Conservation (phyloP, 2,329 filamentous ascomycete species). For the Zymoseptoria crescenta region DNA sequence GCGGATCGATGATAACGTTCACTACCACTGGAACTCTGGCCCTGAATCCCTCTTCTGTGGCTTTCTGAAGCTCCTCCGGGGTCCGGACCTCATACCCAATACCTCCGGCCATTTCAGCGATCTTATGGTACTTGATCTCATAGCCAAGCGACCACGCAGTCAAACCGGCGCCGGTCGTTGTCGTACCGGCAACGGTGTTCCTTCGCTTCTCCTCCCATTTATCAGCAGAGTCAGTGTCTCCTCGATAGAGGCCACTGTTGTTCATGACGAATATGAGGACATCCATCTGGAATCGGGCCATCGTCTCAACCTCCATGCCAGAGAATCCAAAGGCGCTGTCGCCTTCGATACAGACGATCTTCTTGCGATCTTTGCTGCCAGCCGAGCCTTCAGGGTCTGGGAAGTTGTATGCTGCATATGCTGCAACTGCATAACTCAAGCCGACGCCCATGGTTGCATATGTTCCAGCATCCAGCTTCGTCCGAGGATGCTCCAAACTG, state of each 20-base stretch:
- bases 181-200: slow-evolving; percentile 31
- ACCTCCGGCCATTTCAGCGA: slow-evolving; percentile 49
- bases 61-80: slow-evolving; percentile 44
- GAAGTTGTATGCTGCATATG: slow-evolving; percentile 48
- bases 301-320: slow-evolving; percentile 49
- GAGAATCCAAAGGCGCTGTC: slow-evolving; percentile 51
- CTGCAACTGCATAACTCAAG: slow-evolving; percentile 50
- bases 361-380: slow-evolving; percentile 35
- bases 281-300: slow-evolving; percentile 48
- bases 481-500: slow-evolving; percentile 46
- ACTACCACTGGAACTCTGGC: slow-evolving; percentile 44
- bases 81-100: slow-evolving; percentile 46
- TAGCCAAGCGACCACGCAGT: slow-evolving; percentile 42
- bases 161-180: slow-evolving; percentile 36
- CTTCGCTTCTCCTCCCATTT: slow-evolving; percentile 40
- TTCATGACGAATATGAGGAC: slow-evolving; percentile 34
- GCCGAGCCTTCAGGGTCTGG: slow-evolving; percentile 30
- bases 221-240: slow-evolving; percentile 31
- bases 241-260: slow-evolving; percentile 41
- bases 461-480: slow-evolving; percentile 51
- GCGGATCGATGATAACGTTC: slow-evolving; percentile 48
- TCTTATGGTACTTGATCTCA: slow-evolving; percentile 48
- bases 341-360: slow-evolving; percentile 48
- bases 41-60: slow-evolving; percentile 45
- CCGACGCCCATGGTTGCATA: slow-evolving; percentile 55